Conservation (phyloP, 2,329 filamentous ascomycete species). For the Fusarium camptoceras region DNA sequence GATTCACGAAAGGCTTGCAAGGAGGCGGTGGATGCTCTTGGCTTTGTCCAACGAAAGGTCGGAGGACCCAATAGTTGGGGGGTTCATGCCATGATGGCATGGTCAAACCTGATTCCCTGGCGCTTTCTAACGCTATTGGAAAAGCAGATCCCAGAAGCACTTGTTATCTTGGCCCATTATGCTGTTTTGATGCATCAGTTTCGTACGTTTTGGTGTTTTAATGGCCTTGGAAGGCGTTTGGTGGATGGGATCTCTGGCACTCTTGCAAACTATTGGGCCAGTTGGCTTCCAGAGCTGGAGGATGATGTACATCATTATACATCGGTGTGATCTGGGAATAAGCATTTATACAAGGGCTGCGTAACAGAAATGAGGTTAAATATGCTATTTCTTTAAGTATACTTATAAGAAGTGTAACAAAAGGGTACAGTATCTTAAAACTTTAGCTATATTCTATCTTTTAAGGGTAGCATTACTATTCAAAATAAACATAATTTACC, state of each 20-base stretch:
- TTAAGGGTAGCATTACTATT: no score
- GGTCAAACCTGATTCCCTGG: conserved; percentile 1
- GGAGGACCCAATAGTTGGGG: conserved; percentile 1
- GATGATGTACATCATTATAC: not conserved
- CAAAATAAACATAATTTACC: no score
- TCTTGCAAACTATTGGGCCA: not conserved
- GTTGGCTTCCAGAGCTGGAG: conserved; percentile 6
- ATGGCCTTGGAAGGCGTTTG: conserved; percentile 2
- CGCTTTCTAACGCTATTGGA: conserved; percentile 14
- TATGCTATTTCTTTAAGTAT: no score
- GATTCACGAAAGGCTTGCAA: not conserved
- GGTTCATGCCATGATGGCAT: conserved; percentile 3
- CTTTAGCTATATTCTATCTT: no score
- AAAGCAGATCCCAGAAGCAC: conserved; percentile 18
- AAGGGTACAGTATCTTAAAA: not conserved
- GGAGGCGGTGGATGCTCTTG: not conserved
- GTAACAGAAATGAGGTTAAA: no score
- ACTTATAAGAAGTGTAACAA: no score
- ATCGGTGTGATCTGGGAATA: no score
- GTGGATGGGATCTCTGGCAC: not conserved
- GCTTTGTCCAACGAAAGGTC: not conserved
- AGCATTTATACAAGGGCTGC: no score
- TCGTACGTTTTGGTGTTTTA: conserved; percentile 9
- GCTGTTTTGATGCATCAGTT: conserved; percentile 6
- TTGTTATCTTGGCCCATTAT: conserved; percentile 24